Evolutionary conservation across 2,329 filamentous ascomycete species (phyloP).

Genomic region (Colletotrichum spaethianum): DNA sequence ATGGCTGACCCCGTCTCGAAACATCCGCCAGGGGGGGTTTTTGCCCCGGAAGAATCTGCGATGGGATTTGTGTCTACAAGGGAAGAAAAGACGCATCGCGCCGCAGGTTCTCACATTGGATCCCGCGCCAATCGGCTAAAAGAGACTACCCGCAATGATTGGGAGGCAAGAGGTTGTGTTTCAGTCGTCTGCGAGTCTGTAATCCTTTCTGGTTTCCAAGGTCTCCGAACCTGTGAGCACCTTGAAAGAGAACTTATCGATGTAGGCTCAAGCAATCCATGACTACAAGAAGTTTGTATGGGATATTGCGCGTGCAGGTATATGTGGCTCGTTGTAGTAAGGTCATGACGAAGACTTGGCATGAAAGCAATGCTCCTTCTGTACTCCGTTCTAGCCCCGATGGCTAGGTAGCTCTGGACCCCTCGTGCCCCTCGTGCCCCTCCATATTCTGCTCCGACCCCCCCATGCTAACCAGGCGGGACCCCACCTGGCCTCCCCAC

Average conservation of each 20-base stretch:
- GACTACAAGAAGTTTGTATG: neutral
- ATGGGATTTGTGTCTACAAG: neutral
- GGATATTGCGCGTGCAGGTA: neutral
- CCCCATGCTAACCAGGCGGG: neutral
- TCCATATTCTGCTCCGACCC: constrained; percentile 24
- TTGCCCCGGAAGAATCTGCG: neutral
- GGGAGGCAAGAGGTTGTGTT: constrained; percentile 1
- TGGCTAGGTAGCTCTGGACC: neutral
- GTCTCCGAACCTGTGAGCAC: neutral
- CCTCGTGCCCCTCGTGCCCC: constrained; percentile 25
- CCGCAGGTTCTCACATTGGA: neutral
- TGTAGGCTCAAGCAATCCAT: neutral
- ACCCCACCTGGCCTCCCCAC: constrained; percentile 24
- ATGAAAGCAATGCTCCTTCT: neutral
- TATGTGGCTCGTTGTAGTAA: neutral
- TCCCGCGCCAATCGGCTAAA: constrained; percentile 19
- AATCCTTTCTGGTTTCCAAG: neutral
- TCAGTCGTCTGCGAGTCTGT: neutral
- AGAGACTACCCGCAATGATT: neutral
- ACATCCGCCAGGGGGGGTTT: neutral
- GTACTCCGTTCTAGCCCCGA: neutral
- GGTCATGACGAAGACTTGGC: neutral
- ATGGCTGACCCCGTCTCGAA: neutral
- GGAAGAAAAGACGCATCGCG: neutral
- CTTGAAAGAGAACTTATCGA: neutral